These are phyloP conservation scores for Microsporum ferrugineum DNA, from an alignment of 2,329 filamentous ascomycete genomes.

Conservation along the genomic window DNA sequence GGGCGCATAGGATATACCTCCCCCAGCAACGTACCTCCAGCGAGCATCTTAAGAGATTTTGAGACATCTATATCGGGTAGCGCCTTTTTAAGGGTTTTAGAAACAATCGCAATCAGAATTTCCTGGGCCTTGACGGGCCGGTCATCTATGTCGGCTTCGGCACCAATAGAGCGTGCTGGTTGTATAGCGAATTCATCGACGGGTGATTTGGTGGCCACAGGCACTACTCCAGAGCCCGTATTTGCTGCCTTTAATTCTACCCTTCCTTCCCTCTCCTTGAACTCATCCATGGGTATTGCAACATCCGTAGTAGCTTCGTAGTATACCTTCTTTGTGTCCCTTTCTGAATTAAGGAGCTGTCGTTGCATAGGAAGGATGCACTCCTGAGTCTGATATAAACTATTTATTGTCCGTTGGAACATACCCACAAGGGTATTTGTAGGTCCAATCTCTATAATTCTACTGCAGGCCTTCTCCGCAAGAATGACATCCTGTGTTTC, in stretches of 20 bases:
- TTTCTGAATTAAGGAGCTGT: conserved; percentile 19
- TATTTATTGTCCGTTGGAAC: conserved; percentile 26
- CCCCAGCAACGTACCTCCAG: conserved; percentile 16
- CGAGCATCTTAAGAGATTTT: conserved; percentile 27
- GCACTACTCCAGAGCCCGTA: background rate
- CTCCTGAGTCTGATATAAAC: conserved; percentile 16
- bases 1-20: background rate
- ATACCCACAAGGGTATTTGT: conserved; percentile 28
- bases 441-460: conserved; percentile 33
- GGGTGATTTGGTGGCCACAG: background rate
- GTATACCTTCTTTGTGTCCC: conserved; percentile 18
- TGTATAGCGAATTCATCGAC: background rate
- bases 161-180: background rate
- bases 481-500: conserved; percentile 30
- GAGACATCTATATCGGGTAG: conserved; percentile 17
- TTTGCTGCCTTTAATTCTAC: background rate
- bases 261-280: background rate
- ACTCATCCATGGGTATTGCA: background rate
- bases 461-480: conserved; percentile 18
- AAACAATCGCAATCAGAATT: conserved; percentile 21
- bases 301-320: conserved; percentile 10
- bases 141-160: conserved; percentile 9
- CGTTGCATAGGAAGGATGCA: conserved; percentile 15
- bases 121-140: conserved; percentile 16
- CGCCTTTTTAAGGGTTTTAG: conserved; percentile 22